Percentiles rank a stretch among this genome's conserved stretches.
These are phyloP conservation scores for Durotheca rogersii DNA, from an alignment of 495 filamentous ascomycete genomes.

Conservation along the genomic window DNA sequence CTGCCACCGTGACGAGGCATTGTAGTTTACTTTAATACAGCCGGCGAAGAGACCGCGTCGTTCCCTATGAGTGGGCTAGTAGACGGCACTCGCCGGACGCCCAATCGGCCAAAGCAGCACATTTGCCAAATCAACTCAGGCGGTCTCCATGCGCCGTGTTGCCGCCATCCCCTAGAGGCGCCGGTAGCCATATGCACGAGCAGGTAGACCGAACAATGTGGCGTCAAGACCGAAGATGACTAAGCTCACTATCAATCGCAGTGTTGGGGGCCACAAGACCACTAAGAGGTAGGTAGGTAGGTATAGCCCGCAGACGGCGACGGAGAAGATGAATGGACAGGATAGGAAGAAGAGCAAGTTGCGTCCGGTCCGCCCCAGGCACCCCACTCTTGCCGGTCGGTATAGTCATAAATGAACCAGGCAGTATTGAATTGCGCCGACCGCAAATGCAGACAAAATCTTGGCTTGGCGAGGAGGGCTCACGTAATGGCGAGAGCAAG, in stretches of 20 bases:
- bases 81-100: constrained; percentile 41
- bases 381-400: too few species aligned
- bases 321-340: constrained; percentile 69
- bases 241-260: constrained; percentile 69
- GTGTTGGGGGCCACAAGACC: constrained; percentile 52
- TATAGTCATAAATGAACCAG: too few species aligned
- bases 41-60: constrained; percentile 49
- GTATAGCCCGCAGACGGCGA: constrained; percentile 79
- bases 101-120: constrained; percentile 70
- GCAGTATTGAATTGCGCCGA: too few species aligned
- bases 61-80: constrained; percentile 48
- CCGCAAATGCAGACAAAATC: too few species aligned
- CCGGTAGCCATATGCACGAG: constrained; percentile 69
- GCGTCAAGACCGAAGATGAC: constrained; percentile 75
- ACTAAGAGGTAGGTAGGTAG: constrained; percentile 18
- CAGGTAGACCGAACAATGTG: constrained; percentile 80
- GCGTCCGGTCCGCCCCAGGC: constrained; percentile 34
- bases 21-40: constrained; percentile 43
- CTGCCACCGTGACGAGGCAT: constrained; percentile 21
- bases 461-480: too few species aligned
- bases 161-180: constrained; percentile 58
- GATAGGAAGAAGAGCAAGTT: constrained; percentile 54
- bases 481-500: too few species aligned
- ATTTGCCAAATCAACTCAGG: constrained; percentile 78
- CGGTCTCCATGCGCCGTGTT: constrained; percentile 78